Evolutionary conservation across 345 rosid genomes (phyloP).

Genomic region (Atalantia buxifolia): DNA sequence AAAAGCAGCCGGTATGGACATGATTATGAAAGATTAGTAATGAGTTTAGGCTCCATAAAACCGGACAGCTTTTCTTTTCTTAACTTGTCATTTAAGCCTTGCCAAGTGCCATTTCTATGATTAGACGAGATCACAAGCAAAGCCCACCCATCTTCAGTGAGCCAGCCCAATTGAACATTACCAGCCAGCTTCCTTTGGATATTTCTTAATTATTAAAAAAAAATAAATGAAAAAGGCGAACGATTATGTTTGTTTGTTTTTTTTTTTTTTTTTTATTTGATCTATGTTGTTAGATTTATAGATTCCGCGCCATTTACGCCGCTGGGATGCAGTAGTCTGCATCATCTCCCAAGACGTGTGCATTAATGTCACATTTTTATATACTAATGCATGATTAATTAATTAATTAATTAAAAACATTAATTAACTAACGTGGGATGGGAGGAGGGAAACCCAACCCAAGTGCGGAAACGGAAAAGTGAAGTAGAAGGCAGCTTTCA

Average conservation of each 20-base stretch:
- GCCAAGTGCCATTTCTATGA: background rate
- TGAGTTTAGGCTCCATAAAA: background rate
- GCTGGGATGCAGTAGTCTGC: conserved; percentile 1
- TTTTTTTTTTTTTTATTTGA: background rate
- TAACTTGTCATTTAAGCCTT: background rate
- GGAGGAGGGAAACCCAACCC: background rate
- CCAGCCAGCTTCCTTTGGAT: background rate
- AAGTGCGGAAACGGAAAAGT: background rate
- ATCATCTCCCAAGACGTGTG: background rate
- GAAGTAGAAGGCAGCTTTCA: background rate
- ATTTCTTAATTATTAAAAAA: too few relatives aligned
- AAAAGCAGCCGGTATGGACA: background rate
- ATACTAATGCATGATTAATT: background rate
- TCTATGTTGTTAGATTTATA: background rate
- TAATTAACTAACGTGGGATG: too few relatives aligned
- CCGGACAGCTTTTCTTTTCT: background rate
- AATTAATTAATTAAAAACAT: too few relatives aligned
- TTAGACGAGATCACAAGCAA: too few relatives aligned
- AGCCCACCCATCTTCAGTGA: too few relatives aligned
- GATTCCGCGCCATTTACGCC: conserved; percentile 31
- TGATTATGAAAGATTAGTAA: background rate
- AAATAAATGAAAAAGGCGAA: background rate
- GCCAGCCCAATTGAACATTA: background rate
- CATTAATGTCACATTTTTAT: background rate
- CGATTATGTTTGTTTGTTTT: too few relatives aligned